Conservation (phyloP, 768 basidiomycete species). For the Kondoa malvinella region DNA sequence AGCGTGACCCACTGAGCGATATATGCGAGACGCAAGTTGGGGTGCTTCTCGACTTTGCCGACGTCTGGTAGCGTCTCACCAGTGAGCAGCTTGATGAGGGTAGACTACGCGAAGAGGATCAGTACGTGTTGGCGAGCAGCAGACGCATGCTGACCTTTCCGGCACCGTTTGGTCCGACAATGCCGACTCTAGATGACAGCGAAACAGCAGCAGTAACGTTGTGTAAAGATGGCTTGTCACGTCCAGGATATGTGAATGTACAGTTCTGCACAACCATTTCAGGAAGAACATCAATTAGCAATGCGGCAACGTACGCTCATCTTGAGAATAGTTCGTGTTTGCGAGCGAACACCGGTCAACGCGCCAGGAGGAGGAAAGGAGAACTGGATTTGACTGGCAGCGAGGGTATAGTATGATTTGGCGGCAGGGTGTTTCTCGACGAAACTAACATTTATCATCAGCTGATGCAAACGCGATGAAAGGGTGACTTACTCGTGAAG, state of each 20-base stretch:
- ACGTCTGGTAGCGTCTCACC: slow-evolving; percentile 84
- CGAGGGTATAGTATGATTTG: slow-evolving; percentile 88
- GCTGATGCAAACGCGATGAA: background rate
- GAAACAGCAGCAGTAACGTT: slow-evolving; percentile 83
- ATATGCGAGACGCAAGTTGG: slow-evolving; percentile 80
- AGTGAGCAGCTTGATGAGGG: slow-evolving; percentile 81
- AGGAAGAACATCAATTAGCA: background rate
- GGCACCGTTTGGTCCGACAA: slow-evolving; percentile 95
- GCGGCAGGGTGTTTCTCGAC: slow-evolving; percentile 81
- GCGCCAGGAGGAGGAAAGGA: slow-evolving; percentile 88
- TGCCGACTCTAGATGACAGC: slow-evolving; percentile 92
- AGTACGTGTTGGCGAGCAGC: slow-evolving; percentile 39
- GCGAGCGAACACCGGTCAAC: slow-evolving; percentile 90
- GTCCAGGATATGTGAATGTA: slow-evolving; percentile 86
- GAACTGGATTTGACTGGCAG: slow-evolving; percentile 84
- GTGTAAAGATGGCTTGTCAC: slow-evolving; percentile 56
- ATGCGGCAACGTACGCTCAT: slow-evolving; percentile 36
- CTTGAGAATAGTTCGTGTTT: slow-evolving; percentile 88
- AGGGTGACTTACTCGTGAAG: slow-evolving; percentile 42
- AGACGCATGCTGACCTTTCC: slow-evolving; percentile 52
- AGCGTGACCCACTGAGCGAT: slow-evolving; percentile 63
- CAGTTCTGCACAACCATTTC: slow-evolving; percentile 37
- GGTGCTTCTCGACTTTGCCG: slow-evolving; percentile 85
- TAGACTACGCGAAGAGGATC: slow-evolving; percentile 58
- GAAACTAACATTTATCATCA: slow-evolving; percentile 35